Conservation (phyloP, 805 yeast species). For the Ogataea zsoltii region DNA sequence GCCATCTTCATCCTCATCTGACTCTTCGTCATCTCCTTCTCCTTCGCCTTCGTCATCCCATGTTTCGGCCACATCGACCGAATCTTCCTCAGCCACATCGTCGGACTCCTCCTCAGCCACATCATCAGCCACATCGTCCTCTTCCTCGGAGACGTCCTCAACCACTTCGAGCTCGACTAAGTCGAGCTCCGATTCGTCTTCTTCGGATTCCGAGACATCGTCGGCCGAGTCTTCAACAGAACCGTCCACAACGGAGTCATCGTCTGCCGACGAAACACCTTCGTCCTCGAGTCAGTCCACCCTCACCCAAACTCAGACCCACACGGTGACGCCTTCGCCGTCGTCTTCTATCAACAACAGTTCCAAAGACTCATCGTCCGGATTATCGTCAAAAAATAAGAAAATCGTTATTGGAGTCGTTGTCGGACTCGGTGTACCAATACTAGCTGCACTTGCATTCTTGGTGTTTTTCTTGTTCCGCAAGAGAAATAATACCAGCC, state of each 20-base stretch:
- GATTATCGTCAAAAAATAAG: slow-evolving; percentile 49
- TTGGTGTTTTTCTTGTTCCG: slow-evolving; percentile 17
- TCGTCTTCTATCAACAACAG: slow-evolving; percentile 25
- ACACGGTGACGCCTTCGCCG: slow-evolving; percentile 28
- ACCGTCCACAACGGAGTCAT: slow-evolving; percentile 9
- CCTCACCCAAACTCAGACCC: slow-evolving; percentile 6
- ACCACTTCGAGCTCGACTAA: slow-evolving; percentile 5
- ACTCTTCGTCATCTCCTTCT: slow-evolving; percentile 9
- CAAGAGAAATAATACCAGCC: slow-evolving; percentile 18
- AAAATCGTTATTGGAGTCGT: slow-evolving; percentile 67
- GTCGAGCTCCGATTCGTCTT: slow-evolving; percentile 4
- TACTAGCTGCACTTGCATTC: slow-evolving; percentile 37
- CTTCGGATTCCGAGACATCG: slow-evolving; percentile 6
- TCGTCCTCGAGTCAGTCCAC: slow-evolving; percentile 7
- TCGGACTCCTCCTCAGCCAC: neutral
- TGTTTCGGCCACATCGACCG: slow-evolving; percentile 13
- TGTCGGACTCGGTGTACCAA: slow-evolving; percentile 70
- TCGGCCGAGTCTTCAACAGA: slow-evolving; percentile 11
- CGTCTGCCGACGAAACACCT: neutral
- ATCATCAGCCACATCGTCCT: slow-evolving; percentile 2
- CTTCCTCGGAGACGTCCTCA: slow-evolving; percentile 6
- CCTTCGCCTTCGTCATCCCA: slow-evolving; percentile 11
- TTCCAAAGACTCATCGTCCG: slow-evolving; percentile 28
- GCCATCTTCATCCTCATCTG: slow-evolving; percentile 7
- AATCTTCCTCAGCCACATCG: slow-evolving; percentile 3